Evolutionary conservation across 164 flowering plant genomes (phyloP).

Genomic region (Tetracentron sinense): DNA sequence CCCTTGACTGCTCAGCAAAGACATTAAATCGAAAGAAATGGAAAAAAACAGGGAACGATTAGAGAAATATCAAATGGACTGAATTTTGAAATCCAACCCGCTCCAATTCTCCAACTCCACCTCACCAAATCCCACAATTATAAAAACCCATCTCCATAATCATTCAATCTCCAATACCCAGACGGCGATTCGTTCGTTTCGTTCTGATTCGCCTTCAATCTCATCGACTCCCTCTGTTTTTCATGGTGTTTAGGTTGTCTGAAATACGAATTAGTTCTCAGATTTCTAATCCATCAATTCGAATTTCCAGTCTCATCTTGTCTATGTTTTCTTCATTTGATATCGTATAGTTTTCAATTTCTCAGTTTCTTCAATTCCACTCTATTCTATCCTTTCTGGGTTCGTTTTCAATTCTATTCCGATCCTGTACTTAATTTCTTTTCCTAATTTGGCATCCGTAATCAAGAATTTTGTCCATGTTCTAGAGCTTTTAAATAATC

Average conservation of each 20-base stretch:
- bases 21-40: conserved; percentile 2
- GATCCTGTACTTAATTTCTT: background rate
- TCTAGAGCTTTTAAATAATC: background rate
- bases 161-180: conserved; percentile 25
- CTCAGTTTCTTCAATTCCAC: background rate
- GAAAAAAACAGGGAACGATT: conserved; percentile 4
- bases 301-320: background rate
- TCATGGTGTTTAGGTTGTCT: conserved; percentile 1
- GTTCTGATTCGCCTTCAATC: background rate
- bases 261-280: background rate
- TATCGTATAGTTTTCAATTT: background rate
- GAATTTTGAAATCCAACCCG: conserved; percentile 29
- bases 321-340: background rate
- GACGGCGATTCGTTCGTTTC: conserved; percentile 17
- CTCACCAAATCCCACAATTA: conserved; percentile 16
- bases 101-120: conserved; percentile 30
- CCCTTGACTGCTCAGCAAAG: background rate
- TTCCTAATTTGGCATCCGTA: background rate
- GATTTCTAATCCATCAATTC: background rate
- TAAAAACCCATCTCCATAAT: conserved; percentile 22
- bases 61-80: background rate
- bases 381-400: background rate
- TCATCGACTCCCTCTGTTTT: conserved; percentile 17
- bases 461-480: background rate
- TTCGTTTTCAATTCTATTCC: background rate